Conservation (phyloP, 2,329 filamentous ascomycete species). For the Penicillium sp. region DNA sequence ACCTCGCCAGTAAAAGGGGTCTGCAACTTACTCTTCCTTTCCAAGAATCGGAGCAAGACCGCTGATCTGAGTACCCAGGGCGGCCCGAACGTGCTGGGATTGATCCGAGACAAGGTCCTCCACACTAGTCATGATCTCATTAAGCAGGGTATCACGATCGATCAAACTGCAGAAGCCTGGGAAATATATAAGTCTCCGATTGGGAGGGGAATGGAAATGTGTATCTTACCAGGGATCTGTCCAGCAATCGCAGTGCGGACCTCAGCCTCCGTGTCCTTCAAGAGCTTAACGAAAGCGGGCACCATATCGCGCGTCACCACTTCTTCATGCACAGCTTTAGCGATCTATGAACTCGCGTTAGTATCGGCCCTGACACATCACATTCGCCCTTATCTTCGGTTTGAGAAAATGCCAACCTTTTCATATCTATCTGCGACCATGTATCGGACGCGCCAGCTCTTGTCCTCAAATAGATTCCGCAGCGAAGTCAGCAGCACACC, state of each 20-base stretch:
- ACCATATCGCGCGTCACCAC: constrained; percentile 91
- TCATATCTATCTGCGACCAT: constrained; percentile 99
- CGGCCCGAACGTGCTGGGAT: constrained; percentile 94
- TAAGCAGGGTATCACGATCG: constrained; percentile 80
- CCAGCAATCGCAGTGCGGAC: constrained; percentile 95
- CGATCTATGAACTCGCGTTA: constrained; percentile 71
- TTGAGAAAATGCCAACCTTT: constrained; percentile 66
- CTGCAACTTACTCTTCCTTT: constrained; percentile 78
- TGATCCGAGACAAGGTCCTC: constrained; percentile 94
- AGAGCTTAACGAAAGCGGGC: constrained; percentile 91
- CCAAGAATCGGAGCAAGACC: constrained; percentile 94
- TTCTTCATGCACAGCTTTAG: constrained; percentile 96
- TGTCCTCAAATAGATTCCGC: constrained; percentile 93
- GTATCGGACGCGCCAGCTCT: constrained; percentile 98
- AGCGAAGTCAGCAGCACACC: constrained; percentile 87
- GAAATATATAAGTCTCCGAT: constrained; percentile 20
- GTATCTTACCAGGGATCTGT: constrained; percentile 74
- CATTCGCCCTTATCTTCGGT: too few species aligned
- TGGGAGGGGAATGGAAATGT: neutral
- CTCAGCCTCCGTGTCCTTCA: constrained; percentile 97
- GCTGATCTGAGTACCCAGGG: constrained; percentile 93
- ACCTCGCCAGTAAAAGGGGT: neutral
- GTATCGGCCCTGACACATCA: too few species aligned
- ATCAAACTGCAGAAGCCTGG: constrained; percentile 86
- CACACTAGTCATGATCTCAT: constrained; percentile 94